Percentiles rank a stretch among this genome's conserved stretches.
phyloP scores from a whole-genome alignment of 2,329 filamentous ascomycete genomes.

The Trichoderma sp. region DNA sequence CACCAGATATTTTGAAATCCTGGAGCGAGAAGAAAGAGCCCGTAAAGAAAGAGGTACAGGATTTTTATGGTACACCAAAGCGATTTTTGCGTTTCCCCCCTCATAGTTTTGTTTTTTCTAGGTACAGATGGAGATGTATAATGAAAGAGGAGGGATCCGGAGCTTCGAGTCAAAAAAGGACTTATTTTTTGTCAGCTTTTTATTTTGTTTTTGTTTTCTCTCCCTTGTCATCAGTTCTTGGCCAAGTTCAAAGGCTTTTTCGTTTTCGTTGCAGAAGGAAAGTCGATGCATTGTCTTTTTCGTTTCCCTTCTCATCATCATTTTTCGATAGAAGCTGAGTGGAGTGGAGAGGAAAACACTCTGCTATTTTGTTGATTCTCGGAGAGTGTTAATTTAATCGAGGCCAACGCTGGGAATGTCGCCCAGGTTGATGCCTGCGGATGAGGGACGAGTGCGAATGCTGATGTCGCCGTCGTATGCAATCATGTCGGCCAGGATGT shows the following conservation, averaged over 20 bases:
- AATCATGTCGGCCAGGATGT: constrained; percentile 97
- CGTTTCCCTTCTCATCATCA: not conserved
- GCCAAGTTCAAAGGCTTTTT: not conserved
- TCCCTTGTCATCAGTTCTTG: not conserved
- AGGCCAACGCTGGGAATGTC: constrained; percentile 53
- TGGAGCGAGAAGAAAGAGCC: constrained; percentile 31
- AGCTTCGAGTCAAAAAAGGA: constrained; percentile 7
- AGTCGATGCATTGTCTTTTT: not conserved
- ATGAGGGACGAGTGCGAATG: constrained; percentile 45
- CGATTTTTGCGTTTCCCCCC: not conserved
- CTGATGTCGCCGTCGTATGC: constrained; percentile 77
- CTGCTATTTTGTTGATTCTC: not conserved
- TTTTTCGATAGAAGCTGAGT: not conserved
- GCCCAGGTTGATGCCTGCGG: constrained; percentile 41
- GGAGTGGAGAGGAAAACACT: constrained; percentile 9
- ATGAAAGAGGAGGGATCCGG: constrained; percentile 5
- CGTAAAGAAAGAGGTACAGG: not conserved
- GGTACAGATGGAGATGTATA: not conserved
- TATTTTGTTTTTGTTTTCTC: constrained; percentile 6
- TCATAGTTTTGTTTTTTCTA: not conserved
- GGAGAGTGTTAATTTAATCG: constrained; percentile 42
- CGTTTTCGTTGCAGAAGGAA: not conserved
- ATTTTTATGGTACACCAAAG: constrained; percentile 41
- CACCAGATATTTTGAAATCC: constrained; percentile 25
- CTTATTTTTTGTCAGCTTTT: constrained; percentile 6